A percentile compares a stretch with the other conserved stretches of the same genome.
These are phyloP conservation scores for Metschnikowia gelsemii DNA, from an alignment of 805 yeast genomes.

Conservation along the genomic window DNA sequence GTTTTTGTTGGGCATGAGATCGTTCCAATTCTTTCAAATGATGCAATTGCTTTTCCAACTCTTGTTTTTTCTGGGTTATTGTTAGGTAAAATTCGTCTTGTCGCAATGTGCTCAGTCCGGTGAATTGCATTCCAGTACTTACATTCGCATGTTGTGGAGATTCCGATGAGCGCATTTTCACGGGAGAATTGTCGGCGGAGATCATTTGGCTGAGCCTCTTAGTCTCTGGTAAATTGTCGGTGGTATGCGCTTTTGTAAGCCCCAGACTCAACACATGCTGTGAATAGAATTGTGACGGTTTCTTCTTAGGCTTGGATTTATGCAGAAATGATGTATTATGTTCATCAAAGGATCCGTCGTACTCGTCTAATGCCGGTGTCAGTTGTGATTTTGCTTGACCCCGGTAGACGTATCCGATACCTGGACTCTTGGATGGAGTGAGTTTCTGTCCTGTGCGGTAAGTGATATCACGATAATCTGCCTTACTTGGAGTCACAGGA, in stretches of 20 bases:
- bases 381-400: conserved; percentile 11
- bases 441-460: not conserved
- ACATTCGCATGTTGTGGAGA: not conserved
- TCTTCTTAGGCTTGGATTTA: conserved; percentile 5
- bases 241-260: conserved; percentile 16
- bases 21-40: conserved; percentile 34
- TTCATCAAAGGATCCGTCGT: conserved; percentile 14
- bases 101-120: conserved; percentile 4
- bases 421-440: conserved; percentile 9
- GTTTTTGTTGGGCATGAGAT: conserved; percentile 12
- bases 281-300: conserved; percentile 15
- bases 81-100: conserved; percentile 26
- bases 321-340: conserved; percentile 12
- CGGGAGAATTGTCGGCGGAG: conserved; percentile 24
- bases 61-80: conserved; percentile 35
- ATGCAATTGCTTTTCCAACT: conserved; percentile 39
- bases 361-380: conserved; percentile 18
- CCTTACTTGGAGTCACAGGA: conserved; percentile 15
- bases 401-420: conserved; percentile 9
- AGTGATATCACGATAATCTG: conserved; percentile 7
- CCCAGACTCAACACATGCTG: conserved; percentile 21
- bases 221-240: conserved; percentile 14
- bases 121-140: not conserved
- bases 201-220: conserved; percentile 18
- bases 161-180: conserved; percentile 17